Conservation (phyloP, 2,329 filamentous ascomycete species). For the Colletotrichum spinosum region DNA sequence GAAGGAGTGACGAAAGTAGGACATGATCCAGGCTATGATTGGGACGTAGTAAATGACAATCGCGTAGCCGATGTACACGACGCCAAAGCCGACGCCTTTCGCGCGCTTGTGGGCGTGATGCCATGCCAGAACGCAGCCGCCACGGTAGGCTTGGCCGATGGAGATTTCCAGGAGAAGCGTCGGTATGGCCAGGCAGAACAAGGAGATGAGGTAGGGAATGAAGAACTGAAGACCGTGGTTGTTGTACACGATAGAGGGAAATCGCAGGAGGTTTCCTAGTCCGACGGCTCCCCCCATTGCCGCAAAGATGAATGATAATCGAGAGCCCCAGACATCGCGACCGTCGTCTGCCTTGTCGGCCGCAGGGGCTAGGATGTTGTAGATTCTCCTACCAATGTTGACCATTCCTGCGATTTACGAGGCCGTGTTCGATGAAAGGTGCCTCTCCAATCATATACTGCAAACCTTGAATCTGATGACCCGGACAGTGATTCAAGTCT, state of each 20-base stretch:
- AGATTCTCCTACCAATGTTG: constrained; percentile 28
- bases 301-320: constrained; percentile 59
- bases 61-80: constrained; percentile 61
- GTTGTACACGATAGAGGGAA: constrained; percentile 66
- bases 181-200: constrained; percentile 64
- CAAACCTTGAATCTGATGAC: neutral
- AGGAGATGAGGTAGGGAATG: constrained; percentile 63
- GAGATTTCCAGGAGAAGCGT: constrained; percentile 67
- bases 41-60: constrained; percentile 66
- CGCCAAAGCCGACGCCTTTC: constrained; percentile 62
- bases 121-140: constrained; percentile 61
- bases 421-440: too few relatives aligned
- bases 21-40: constrained; percentile 66
- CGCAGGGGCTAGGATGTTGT: constrained; percentile 39
- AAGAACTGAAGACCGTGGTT: constrained; percentile 69
- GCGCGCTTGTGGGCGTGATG: constrained; percentile 60
- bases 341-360: constrained; percentile 42
- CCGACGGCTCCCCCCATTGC: constrained; percentile 66
- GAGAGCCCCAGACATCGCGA: constrained; percentile 59
- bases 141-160: constrained; percentile 73
- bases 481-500: too few relatives aligned
- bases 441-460: too few relatives aligned
- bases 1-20: constrained; percentile 66
- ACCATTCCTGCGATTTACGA: neutral
- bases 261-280: constrained; percentile 66